phyloP scores from a whole-genome alignment of 176 grass and related monocot genomes.

The Themeda triandra region DNA sequence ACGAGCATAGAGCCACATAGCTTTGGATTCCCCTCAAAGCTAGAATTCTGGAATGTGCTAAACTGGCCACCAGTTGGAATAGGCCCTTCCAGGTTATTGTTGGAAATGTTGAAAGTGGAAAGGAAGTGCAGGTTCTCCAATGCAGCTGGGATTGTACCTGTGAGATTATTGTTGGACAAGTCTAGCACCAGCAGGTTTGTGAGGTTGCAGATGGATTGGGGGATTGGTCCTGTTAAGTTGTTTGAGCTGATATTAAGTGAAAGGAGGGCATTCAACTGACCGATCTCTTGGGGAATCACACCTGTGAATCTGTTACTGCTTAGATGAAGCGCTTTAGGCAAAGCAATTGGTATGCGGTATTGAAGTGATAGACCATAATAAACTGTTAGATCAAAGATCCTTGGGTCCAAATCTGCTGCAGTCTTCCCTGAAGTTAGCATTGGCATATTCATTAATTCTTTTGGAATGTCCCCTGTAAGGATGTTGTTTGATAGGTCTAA shows the following conservation, averaged over 20 bases:
- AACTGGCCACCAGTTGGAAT: slow-evolving; percentile 1
- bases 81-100: slow-evolving; percentile 18
- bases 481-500: slow-evolving; percentile 24
- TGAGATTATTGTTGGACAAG: no score
- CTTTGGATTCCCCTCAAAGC: slow-evolving; percentile 22
- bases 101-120: background rate
- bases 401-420: background rate
- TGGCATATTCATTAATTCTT: background rate
- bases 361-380: background rate
- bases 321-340: background rate
- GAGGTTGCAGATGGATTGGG: no score
- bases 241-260: slow-evolving; percentile 9
- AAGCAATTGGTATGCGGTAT: background rate
- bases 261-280: background rate
- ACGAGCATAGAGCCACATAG: background rate
- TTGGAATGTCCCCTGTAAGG: slow-evolving; percentile 11
- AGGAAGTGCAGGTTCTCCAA: slow-evolving; percentile 6
- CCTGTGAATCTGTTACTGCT: slow-evolving; percentile 8
- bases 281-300: slow-evolving; percentile 2
- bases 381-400: slow-evolving; percentile 8
- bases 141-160: background rate
- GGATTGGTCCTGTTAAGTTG: background rate
- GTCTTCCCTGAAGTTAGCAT: background rate
- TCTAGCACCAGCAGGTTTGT: no score
- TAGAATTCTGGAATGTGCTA: slow-evolving; percentile 12